These are phyloP conservation scores for Apiotrichum montevideense DNA, from an alignment of 1,284 basidiomycete species.

Conservation along the genomic window DNA sequence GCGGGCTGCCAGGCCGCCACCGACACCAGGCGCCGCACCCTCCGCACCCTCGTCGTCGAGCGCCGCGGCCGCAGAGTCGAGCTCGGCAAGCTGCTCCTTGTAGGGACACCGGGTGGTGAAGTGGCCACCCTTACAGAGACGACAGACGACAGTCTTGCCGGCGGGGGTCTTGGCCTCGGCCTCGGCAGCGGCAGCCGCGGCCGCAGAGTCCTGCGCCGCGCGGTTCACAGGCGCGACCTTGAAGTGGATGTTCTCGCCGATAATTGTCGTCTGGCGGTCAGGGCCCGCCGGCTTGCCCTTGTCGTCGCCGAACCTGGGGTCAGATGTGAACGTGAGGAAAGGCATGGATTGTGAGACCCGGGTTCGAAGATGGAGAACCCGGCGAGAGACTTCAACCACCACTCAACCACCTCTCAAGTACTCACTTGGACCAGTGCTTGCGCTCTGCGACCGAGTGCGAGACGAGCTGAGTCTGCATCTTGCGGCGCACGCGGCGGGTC, in stretches of 20 bases:
- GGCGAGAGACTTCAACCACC: too few relatives aligned
- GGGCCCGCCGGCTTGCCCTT: constrained; percentile 82
- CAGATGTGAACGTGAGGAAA: neutral
- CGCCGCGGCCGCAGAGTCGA: constrained; percentile 60
- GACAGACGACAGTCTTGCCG: constrained; percentile 81
- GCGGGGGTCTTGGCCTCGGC: constrained; percentile 65
- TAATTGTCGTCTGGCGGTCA: constrained; percentile 89
- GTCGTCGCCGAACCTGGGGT: constrained; percentile 74
- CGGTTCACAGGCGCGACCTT: constrained; percentile 74
- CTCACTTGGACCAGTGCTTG: constrained; percentile 77
- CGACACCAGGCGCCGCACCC: constrained; percentile 9
- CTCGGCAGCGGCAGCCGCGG: constrained; percentile 53
- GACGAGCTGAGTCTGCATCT: constrained; percentile 84
- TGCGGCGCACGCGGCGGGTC: constrained; percentile 73
- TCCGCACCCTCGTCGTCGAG: constrained; percentile 47
- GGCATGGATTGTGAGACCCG: too few relatives aligned
- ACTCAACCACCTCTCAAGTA: too few relatives aligned
- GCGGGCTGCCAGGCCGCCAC: constrained; percentile 18
- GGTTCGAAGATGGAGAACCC: too few relatives aligned
- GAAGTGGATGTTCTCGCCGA: constrained; percentile 83
- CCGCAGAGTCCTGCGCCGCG: constrained; percentile 54
- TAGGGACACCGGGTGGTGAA: constrained; percentile 98
- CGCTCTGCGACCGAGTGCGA: constrained; percentile 90
- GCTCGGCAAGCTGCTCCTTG: constrained; percentile 76
- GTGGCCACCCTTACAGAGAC: constrained; percentile 93